Evolutionary conservation across 345 rosid species (phyloP).

Genomic region (Acer campestre): DNA sequence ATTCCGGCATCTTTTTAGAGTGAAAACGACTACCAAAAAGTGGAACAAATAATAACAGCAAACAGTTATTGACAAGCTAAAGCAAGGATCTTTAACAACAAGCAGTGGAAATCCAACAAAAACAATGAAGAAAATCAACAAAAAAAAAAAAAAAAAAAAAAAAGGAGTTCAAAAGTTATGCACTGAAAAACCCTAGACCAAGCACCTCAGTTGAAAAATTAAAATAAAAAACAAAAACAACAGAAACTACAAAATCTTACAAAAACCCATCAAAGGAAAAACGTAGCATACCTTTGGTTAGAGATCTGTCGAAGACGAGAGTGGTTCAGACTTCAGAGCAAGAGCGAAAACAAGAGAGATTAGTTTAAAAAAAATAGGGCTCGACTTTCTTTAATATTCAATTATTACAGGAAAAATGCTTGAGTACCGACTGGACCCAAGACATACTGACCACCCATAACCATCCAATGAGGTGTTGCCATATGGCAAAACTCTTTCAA

Average conservation of each 20-base stretch:
- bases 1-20: too few species aligned
- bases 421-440: too few species aligned
- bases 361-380: constrained; percentile 14
- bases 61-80: not conserved
- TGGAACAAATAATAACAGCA: too few species aligned
- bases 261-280: not conserved
- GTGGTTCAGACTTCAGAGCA: too few species aligned
- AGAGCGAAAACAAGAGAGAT: not conserved
- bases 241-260: not conserved
- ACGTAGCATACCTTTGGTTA: constrained; percentile 13
- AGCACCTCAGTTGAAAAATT: not conserved
- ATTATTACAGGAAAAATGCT: too few species aligned
- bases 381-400: not conserved
- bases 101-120: too few species aligned
- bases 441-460: too few species aligned
- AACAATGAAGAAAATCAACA: too few species aligned
- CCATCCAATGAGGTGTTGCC: too few species aligned
- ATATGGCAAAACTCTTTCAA: too few species aligned
- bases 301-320: not conserved
- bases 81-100: too few species aligned
- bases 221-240: not conserved
- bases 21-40: too few species aligned
- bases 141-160: not conserved
- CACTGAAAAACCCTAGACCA: not conserved
- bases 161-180: not conserved